phyloP scores from a whole-genome alignment of 306 rosid species.

The Vigna mungo region DNA sequence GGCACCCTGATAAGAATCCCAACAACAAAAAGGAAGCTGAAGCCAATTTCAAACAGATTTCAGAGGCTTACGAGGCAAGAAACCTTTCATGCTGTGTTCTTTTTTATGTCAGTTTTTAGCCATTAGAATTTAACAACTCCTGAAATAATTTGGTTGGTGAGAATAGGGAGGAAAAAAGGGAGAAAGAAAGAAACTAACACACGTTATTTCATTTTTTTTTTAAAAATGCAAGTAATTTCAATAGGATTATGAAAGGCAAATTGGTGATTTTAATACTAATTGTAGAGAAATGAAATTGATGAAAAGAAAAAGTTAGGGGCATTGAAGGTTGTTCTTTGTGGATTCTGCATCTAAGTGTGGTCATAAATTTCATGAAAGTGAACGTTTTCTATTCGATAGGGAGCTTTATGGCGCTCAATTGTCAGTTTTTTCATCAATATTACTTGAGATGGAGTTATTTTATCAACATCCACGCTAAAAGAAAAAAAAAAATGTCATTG shows the following conservation, averaged over 20 bases:
- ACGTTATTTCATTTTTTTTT: constrained; percentile 7
- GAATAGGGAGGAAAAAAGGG: background rate
- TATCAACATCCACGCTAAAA: no score
- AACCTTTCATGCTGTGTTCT: constrained; percentile 8
- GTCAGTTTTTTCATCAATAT: background rate
- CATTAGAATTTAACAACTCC: constrained; percentile 2
- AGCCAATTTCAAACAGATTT: constrained; percentile 94
- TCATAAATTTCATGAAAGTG: background rate
- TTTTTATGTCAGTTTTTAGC: background rate
- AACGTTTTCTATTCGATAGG: background rate
- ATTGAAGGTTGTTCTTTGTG: background rate
- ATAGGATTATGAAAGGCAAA: constrained; percentile 4
- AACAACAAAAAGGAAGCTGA: constrained; percentile 87
- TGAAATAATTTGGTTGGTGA: constrained; percentile 18
- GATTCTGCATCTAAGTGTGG: constrained; percentile 22
- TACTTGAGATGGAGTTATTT: background rate
- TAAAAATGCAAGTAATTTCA: background rate
- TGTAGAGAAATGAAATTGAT: background rate
- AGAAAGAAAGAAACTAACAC: background rate
- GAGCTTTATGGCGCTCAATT: background rate
- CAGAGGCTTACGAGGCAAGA: constrained; percentile 93
- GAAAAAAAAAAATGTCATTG: no score
- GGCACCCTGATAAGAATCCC: constrained; percentile 99
- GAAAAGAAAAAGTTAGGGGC: background rate
- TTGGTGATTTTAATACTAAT: background rate